A percentile compares a stretch with the other conserved stretches of the same genome.
phyloP scores from a whole-genome alignment of 805 yeast genomes.

The Starmerella stellata region DNA sequence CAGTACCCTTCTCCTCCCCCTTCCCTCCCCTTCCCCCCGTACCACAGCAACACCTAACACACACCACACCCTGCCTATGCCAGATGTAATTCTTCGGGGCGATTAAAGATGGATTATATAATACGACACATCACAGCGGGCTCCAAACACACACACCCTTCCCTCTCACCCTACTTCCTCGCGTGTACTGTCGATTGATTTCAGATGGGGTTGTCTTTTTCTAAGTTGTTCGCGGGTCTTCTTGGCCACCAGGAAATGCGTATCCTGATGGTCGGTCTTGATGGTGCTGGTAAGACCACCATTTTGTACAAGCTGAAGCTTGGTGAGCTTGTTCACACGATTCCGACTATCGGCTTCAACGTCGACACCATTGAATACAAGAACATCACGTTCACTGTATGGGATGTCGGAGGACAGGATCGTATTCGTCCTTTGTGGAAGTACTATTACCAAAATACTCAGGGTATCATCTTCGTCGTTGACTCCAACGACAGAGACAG shows the following conservation, averaged over 20 bases:
- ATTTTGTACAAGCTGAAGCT: conserved; percentile 84
- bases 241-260: conserved; percentile 97
- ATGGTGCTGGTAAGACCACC: conserved; percentile 97
- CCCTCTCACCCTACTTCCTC: conserved; percentile 6
- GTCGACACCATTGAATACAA: conserved; percentile 95
- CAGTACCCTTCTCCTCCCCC: too few relatives aligned
- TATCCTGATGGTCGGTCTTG: conserved; percentile 93
- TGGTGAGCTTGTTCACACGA: conserved; percentile 90
- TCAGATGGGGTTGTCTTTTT: conserved; percentile 80
- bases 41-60: too few relatives aligned
- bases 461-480: conserved; percentile 93
- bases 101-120: neutral
- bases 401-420: conserved; percentile 99
- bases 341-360: conserved; percentile 93
- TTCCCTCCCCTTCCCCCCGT: too few relatives aligned
- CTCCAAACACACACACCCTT: conserved; percentile 1
- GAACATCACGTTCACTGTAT: conserved; percentile 88
- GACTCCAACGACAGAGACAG: conserved; percentile 97
- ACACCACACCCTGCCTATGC: too few relatives aligned
- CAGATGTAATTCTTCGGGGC: neutral
- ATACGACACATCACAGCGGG: conserved; percentile 2
- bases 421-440: conserved; percentile 98
- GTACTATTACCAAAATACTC: conserved; percentile 96
- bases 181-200: conserved; percentile 1
- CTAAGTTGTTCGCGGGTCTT: conserved; percentile 84